Evolutionary conservation across 176 grass and related monocot species (phyloP).

Genomic region (Pharus latifolius): DNA sequence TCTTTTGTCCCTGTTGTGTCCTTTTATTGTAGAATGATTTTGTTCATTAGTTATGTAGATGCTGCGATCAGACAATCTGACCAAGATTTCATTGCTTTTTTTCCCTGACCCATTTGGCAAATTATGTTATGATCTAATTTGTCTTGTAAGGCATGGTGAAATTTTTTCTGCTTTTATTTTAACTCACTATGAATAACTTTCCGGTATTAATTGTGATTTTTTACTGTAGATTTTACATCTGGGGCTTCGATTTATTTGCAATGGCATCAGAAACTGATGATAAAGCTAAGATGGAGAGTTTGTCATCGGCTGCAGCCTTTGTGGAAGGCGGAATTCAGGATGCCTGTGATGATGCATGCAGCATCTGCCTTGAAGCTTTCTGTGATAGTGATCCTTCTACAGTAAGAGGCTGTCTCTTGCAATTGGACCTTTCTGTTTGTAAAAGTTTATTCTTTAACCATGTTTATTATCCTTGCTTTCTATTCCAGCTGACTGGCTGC

Average conservation of each 20-base stretch:
- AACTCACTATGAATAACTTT: neutral
- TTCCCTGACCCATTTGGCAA: neutral
- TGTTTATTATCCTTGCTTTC: slow-evolving; percentile 24
- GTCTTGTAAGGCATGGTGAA: neutral
- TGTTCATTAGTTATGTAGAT: neutral
- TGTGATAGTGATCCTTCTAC: slow-evolving; percentile 73
- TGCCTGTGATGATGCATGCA: slow-evolving; percentile 88
- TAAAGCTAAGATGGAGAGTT: slow-evolving; percentile 60
- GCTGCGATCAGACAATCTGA: neutral
- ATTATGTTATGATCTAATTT: neutral
- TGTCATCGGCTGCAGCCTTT: slow-evolving; percentile 70
- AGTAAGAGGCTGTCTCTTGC: slow-evolving; percentile 31
- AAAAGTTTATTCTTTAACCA: neutral
- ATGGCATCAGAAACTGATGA: slow-evolving; percentile 49
- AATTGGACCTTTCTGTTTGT: neutral
- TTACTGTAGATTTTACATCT: neutral
- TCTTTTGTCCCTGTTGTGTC: neutral
- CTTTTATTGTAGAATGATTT: neutral
- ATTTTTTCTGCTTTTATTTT: slow-evolving; percentile 1
- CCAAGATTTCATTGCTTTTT: neutral
- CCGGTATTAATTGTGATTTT: neutral
- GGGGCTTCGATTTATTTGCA: neutral
- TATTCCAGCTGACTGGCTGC: slow-evolving; percentile 75
- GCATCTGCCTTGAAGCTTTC: slow-evolving; percentile 87
- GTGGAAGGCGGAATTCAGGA: slow-evolving; percentile 93